phyloP scores from a whole-genome alignment of 805 yeast genomes.

The Yamadazyma nakazawae region DNA sequence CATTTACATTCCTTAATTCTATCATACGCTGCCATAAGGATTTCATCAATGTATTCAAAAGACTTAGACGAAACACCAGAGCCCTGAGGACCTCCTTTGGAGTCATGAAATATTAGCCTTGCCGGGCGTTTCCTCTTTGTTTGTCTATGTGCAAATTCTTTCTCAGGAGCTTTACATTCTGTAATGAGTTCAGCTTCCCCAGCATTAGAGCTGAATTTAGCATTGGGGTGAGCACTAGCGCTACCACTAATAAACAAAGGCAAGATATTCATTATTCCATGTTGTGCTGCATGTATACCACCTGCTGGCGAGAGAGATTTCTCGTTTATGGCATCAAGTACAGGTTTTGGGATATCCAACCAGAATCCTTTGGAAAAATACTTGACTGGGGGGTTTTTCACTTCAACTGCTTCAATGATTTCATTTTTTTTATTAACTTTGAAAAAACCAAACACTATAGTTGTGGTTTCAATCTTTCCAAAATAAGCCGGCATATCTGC shows the following conservation, averaged over 20 bases:
- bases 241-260: constrained; percentile 74
- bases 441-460: constrained; percentile 87
- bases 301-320: constrained; percentile 75
- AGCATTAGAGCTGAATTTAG: constrained; percentile 24
- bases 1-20: constrained; percentile 64
- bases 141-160: constrained; percentile 81
- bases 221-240: constrained; percentile 43
- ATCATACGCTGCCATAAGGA: constrained; percentile 57
- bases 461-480: constrained; percentile 72
- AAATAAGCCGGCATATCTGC: constrained; percentile 59
- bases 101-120: constrained; percentile 77
- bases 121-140: constrained; percentile 79
- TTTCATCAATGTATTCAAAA: constrained; percentile 69
- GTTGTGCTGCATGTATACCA: constrained; percentile 96
- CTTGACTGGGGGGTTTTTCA: constrained; percentile 78
- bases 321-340: constrained; percentile 52
- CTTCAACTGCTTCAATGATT: constrained; percentile 92
- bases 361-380: constrained; percentile 79
- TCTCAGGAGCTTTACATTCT: constrained; percentile 97
- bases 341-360: constrained; percentile 78
- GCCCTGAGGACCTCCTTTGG: constrained; percentile 76
- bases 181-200: constrained; percentile 67
- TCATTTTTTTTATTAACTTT: constrained; percentile 73
- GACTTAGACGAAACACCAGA: constrained; percentile 79
- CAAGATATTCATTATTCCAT: constrained; percentile 75